These are phyloP conservation scores for Colletotrichum spinosum DNA, from an alignment of 2,329 filamentous ascomycete genomes.

Conservation along the genomic window DNA sequence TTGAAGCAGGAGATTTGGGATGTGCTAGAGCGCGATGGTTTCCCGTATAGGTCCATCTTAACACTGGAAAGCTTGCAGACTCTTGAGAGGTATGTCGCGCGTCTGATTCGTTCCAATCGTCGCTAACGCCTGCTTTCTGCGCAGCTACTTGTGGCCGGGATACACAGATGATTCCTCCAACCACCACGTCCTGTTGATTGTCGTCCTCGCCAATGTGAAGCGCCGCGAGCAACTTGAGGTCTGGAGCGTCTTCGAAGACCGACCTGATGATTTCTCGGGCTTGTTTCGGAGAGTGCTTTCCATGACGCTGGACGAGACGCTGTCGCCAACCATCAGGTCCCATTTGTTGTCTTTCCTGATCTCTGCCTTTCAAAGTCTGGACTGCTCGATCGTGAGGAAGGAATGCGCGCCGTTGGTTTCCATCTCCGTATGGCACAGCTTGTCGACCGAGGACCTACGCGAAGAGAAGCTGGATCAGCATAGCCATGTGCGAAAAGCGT, in stretches of 20 bases:
- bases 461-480: conserved; percentile 79
- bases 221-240: conserved; percentile 86
- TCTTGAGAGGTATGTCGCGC: conserved; percentile 75
- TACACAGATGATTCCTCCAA: conserved; percentile 92
- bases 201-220: conserved; percentile 88
- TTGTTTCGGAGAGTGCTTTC: conserved; percentile 92
- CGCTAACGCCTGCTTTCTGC: conserved; percentile 41
- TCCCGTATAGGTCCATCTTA: conserved; percentile 81
- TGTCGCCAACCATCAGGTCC: conserved; percentile 76
- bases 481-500: conserved; percentile 85
- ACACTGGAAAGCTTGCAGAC: conserved; percentile 91
- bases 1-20: conserved; percentile 93
- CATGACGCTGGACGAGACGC: conserved; percentile 80
- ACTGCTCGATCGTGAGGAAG: conserved; percentile 89
- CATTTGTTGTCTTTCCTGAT: conserved; percentile 93
- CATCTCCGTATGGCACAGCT: conserved; percentile 94
- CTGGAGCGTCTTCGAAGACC: conserved; percentile 88
- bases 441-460: conserved; percentile 81
- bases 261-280: conserved; percentile 84
- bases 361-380: conserved; percentile 91
- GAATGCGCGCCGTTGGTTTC: conserved; percentile 96
- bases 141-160: conserved; percentile 91
- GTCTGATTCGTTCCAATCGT: neutral
- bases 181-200: conserved; percentile 88
- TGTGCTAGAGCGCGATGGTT: conserved; percentile 82